A percentile compares a stretch with the other conserved stretches of the same genome.
phyloP scores from a whole-genome alignment of 1,284 basidiomycete genomes.

The Ganoderma sp. region DNA sequence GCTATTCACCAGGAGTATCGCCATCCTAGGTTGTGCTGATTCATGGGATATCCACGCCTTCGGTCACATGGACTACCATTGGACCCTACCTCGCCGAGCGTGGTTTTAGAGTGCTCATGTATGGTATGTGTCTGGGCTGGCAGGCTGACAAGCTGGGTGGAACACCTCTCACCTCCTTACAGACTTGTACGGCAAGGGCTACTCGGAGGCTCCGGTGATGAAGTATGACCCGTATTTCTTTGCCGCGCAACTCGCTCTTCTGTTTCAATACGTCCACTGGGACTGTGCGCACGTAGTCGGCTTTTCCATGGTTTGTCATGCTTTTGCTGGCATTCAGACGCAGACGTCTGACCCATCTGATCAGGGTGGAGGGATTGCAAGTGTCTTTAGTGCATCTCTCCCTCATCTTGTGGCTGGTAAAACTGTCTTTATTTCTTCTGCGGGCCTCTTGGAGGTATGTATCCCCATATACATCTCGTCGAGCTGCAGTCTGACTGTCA shows the following conservation, averaged over 20 bases:
- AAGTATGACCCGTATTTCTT: conserved; percentile 65
- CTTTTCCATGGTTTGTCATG: conserved; percentile 67
- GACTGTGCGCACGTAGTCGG: conserved; percentile 66
- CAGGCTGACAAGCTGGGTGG: neutral
- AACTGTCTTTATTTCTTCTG: conserved; percentile 67
- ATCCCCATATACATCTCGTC: conserved; percentile 40
- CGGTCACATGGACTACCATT: conserved; percentile 74
- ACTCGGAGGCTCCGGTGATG: conserved; percentile 73
- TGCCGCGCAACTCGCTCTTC: conserved; percentile 73
- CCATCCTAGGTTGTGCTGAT: conserved; percentile 67
- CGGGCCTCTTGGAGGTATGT: conserved; percentile 67
- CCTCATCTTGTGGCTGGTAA: conserved; percentile 70
- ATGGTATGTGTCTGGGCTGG: conserved; percentile 50
- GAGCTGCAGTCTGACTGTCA: neutral
- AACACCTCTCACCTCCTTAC: neutral
- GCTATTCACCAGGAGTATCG: neutral
- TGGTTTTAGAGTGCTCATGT: conserved; percentile 75
- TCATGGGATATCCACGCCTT: conserved; percentile 75
- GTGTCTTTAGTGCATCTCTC: conserved; percentile 69
- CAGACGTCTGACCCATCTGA: neutral
- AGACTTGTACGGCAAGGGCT: conserved; percentile 83
- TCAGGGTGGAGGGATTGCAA: conserved; percentile 74
- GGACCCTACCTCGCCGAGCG: conserved; percentile 61
- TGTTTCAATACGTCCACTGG: conserved; percentile 80
- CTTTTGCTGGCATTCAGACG: neutral